Base-by-base conservation (phyloP, 495 filamentous ascomycete species). In the Recurvomyces mirabilis region DNA sequence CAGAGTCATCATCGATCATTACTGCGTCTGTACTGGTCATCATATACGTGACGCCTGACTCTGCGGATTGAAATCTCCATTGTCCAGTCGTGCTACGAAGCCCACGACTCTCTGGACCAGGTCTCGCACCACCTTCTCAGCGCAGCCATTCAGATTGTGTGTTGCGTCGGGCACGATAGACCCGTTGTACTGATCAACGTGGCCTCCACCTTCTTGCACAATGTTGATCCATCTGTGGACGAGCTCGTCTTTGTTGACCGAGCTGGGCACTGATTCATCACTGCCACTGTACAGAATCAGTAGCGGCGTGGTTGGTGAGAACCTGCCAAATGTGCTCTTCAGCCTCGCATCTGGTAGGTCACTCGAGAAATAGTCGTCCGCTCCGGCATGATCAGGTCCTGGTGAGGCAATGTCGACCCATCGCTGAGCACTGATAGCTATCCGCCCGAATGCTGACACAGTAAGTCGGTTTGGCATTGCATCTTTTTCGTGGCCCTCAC, bases 291-390 rank as follows among this genome's bases (percentile, higher is more conserved):
- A 79, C 45, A 94, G 59, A 20, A 82, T 71, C 49, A 76, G 64
- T 29, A 88, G 40, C 10, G 78, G 69, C 22, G 69, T 74, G 25
- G 67, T 53, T 40, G 69, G 48, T 20, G 68, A 68, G 30, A 82
- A 62, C 41, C 38, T 58, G 1, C 84, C 84, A 72, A 91, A 94
- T 20, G 72, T 83, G 32, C 63, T 53, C 33, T 47, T 40, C 32
- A 87, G 60, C 41, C 69, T 60, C 37, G 73, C 61, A 36, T 84
- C 78, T 0, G 60, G 57, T 34, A 93, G 64, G 59, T 89, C 84
- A 5, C 82, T 82, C 46, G 80, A 84, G 65, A 95, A 98, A 50
- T 82, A 81, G 60, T 96, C 91, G 62, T 98, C 89, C 36, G 80
- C 79, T 11, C 84, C 81, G 4, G 66, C 70, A 22, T 60, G 47